Percentiles rank a stretch among this genome's conserved stretches.
Evolutionary conservation across 2,329 filamentous ascomycete species (phyloP).

Genomic region (Lecanicillium sp.): DNA sequence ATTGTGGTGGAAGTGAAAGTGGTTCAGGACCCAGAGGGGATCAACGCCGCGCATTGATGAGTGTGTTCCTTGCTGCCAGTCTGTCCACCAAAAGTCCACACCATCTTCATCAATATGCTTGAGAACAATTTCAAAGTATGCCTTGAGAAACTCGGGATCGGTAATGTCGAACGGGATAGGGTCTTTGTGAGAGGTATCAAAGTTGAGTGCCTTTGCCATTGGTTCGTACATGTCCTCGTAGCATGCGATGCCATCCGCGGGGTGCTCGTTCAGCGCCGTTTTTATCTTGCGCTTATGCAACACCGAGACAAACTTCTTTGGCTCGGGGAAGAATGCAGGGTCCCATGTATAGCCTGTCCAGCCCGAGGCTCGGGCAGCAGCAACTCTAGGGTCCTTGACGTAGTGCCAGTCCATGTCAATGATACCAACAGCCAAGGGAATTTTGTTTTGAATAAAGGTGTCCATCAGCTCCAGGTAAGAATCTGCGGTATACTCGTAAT

Average conservation of each 20-base stretch:
- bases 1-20: conserved; percentile 53
- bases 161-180: conserved; percentile 50
- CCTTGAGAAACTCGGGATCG: conserved; percentile 44
- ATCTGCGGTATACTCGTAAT: conserved; percentile 46
- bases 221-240: conserved; percentile 49
- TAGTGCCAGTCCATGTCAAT: conserved; percentile 62
- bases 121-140: conserved; percentile 50
- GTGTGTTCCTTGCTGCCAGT: conserved; percentile 55
- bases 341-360: conserved; percentile 54
- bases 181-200: conserved; percentile 38
- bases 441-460: conserved; percentile 37
- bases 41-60: conserved; percentile 50
- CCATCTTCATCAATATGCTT: conserved; percentile 45
- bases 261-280: conserved; percentile 53
- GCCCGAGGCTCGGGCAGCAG: conserved; percentile 24
- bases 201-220: conserved; percentile 42
- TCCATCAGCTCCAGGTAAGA: conserved; percentile 52
- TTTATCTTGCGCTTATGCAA: conserved; percentile 44
- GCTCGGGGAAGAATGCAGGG: conserved; percentile 36
- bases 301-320: conserved; percentile 38
- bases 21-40: conserved; percentile 57
- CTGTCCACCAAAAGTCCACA: conserved; percentile 59
- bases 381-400: conserved; percentile 37
- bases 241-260: conserved; percentile 46
- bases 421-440: conserved; percentile 52